phyloP scores from a whole-genome alignment of 257 asterid species.

The Striga asiatica region DNA sequence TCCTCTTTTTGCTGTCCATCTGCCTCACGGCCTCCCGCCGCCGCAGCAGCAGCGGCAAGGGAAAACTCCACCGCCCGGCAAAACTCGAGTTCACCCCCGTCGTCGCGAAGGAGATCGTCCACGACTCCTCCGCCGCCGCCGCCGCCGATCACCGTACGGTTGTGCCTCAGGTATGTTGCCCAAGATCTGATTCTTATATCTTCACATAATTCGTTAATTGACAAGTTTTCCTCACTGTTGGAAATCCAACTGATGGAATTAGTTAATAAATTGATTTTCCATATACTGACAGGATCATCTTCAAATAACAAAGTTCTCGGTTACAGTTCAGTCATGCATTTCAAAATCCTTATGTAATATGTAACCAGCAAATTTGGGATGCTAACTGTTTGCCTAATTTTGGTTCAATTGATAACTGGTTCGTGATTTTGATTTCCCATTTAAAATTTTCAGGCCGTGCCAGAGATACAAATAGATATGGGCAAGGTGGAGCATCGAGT shows the following conservation, averaged over 20 bases:
- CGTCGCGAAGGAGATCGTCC: constrained; percentile 58
- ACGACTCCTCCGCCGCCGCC: constrained; percentile 26
- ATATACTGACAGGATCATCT: neutral
- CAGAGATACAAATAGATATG: constrained; percentile 91
- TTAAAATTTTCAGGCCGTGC: constrained; percentile 39
- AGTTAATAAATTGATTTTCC: neutral
- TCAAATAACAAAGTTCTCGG: neutral
- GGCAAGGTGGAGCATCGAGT: constrained; percentile 93
- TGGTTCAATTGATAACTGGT: too few relatives aligned
- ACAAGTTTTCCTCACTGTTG: neutral
- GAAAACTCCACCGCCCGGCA: constrained; percentile 18
- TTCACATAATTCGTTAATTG: too few relatives aligned
- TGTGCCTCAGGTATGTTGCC: constrained; percentile 35
- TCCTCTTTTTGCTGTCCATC: constrained; percentile 60
- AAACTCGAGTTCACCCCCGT: constrained; percentile 42
- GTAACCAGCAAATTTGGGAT: too few relatives aligned
- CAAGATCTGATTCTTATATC: constrained; percentile 12
- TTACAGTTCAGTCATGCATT: neutral
- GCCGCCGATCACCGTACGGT: constrained; percentile 60
- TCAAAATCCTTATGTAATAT: neutral
- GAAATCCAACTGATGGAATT: neutral
- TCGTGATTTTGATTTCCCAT: neutral
- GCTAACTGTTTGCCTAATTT: too few relatives aligned
- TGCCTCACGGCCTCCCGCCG: constrained; percentile 80
- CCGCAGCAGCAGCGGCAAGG: constrained; percentile 26